Percentiles rank a stretch among this genome's conserved stretches.
Evolutionary conservation across 2,329 filamentous ascomycete species (phyloP).

Genomic region (Exophiala dermatitidis): DNA sequence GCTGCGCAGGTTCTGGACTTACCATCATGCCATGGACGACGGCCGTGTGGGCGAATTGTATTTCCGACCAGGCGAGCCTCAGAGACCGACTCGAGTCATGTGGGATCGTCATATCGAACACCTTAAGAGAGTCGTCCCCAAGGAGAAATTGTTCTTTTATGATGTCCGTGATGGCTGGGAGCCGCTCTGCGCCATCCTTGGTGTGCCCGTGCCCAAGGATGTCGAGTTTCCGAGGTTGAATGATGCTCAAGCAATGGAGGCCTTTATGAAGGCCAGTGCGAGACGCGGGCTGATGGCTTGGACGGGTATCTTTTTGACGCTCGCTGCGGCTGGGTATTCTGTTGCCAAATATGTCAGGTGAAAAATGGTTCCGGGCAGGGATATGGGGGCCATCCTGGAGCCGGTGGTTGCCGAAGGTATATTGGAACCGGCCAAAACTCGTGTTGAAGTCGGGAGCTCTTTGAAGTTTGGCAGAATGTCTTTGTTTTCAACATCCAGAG

Average conservation of each 20-base stretch:
- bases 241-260: conserved; percentile 25
- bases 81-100: conserved; percentile 23
- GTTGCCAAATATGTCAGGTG: conserved; percentile 12
- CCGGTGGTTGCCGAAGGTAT: no score
- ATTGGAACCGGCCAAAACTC: not conserved
- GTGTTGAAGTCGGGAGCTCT: not conserved
- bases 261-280: conserved; percentile 26
- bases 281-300: conserved; percentile 30
- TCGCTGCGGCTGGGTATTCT: conserved; percentile 17
- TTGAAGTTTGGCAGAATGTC: no score
- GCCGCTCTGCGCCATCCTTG: conserved; percentile 27
- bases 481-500: no score
- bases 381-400: not conserved
- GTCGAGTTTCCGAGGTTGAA: conserved; percentile 26
- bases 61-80: conserved; percentile 22
- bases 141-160: conserved; percentile 34
- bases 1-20: conserved; percentile 24
- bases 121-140: conserved; percentile 27
- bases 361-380: not conserved
- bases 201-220: conserved; percentile 27
- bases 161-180: conserved; percentile 31
- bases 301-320: conserved; percentile 25
- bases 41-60: conserved; percentile 23
- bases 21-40: conserved; percentile 25
- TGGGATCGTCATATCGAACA: conserved; percentile 27